Base-by-base conservation (phyloP, 179 eudicot species). In the Silene noctiflora region DNA sequence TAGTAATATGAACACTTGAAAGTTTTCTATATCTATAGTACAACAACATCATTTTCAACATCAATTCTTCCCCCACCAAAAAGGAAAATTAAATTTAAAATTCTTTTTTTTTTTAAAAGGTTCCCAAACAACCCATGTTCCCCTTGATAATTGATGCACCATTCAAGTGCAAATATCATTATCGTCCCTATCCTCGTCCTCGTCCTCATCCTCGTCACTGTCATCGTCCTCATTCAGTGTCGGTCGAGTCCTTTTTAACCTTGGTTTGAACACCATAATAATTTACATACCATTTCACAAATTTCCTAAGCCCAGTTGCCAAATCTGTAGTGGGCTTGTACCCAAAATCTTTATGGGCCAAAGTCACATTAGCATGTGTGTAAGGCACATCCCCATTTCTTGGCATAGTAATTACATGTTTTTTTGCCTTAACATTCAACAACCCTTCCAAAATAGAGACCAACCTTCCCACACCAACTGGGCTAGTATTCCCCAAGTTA, bases 321-420 rank as follows among this genome's bases (percentile, higher is more conserved):
- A 89, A 74, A 73, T 89, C 92, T 0, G 92, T 89, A 31, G 85
- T 85, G 67, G 92, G 90, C 75, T 81, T 84, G 68, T 87, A 89
- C 72, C 87, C 89, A 31, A 89, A 87, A 59, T 89, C 92, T n/a
- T 61, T 74, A 13, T 42, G 72, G 20, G 92, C 92, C 79, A 79
- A 79, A 71, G 86, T 87, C 24, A 89, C 90, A 76, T 89, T 89
- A 8, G 92, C 92, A 81, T 89, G 92, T 20, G 92, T 89, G 77
- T 25, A 89, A 5, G 90, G 90, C 35, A 89, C 92, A 81, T 89
- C 92, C 5, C 92, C 92, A 74, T 89, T 89, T 46, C 89, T 74
- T 0, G 92, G 92, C 92, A 89, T 89, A 16, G 80, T 84, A 75
- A 89, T 83, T 75, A 87, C 87, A 70, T 80, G 86, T 74, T 86